Percentiles rank a stretch among this genome's conserved stretches.
These are phyloP conservation scores for Medicago ruthenica DNA, from an alignment of 306 rosid genomes.

Conservation along the genomic window DNA sequence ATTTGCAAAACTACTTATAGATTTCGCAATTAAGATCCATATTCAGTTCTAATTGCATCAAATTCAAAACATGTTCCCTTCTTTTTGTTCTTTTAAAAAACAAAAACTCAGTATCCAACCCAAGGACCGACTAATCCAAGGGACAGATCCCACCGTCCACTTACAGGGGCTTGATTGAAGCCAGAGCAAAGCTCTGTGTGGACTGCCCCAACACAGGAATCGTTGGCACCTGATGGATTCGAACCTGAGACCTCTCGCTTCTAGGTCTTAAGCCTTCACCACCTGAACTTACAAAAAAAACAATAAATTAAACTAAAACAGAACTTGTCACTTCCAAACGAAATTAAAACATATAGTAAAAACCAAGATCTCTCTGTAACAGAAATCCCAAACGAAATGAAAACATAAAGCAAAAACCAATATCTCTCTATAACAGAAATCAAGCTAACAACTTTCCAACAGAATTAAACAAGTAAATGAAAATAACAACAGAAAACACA, in stretches of 20 bases:
- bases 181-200: too few relatives aligned
- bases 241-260: too few relatives aligned
- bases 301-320: conserved; percentile 17
- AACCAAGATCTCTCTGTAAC: conserved; percentile 20
- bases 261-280: too few relatives aligned
- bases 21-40: conserved; percentile 1
- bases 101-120: too few relatives aligned
- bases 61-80: conserved; percentile 13
- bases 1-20: conserved; percentile 7
- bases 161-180: too few relatives aligned
- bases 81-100: neutral
- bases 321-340: neutral
- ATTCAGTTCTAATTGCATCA: conserved; percentile 15
- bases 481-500: neutral
- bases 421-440: conserved; percentile 24
- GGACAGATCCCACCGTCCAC: too few relatives aligned
- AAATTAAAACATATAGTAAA: conserved; percentile 2
- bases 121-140: too few relatives aligned
- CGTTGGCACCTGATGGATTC: too few relatives aligned
- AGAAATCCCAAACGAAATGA: neutral
- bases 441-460: neutral
- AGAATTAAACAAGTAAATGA: conserved; percentile 23
- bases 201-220: too few relatives aligned
- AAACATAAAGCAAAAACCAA: conserved; percentile 14
- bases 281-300: too few relatives aligned